phyloP scores from a whole-genome alignment of 164 flowering plant species.

The Litsea cubeba region DNA sequence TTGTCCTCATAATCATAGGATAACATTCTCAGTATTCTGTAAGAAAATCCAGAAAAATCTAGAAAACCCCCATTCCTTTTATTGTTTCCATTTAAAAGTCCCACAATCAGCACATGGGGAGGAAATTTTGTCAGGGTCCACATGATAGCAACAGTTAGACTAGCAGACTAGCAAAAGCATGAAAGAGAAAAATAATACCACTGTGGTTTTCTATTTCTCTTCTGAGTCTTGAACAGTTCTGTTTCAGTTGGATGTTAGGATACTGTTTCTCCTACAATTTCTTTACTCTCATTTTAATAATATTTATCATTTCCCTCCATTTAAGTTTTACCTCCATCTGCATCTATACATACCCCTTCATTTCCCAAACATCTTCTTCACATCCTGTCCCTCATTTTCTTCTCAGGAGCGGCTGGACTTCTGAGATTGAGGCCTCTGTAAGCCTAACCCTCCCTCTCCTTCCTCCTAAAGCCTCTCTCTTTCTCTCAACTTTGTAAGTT shows the following conservation, averaged over 20 bases:
- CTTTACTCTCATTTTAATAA: not conserved
- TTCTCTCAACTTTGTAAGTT: not conserved
- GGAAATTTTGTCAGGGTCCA: conserved; percentile 5
- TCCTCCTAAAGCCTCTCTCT: not conserved
- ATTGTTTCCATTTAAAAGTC: not conserved
- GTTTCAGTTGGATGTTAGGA: conserved; percentile 29
- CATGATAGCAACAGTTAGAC: not conserved
- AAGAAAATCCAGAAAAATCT: no score
- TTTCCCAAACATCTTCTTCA: conserved; percentile 18
- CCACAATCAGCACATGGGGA: not conserved
- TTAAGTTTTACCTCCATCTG: not conserved
- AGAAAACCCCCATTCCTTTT: not conserved
- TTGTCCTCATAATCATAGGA: not conserved
- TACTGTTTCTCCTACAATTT: conserved; percentile 6
- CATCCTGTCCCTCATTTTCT: conserved; percentile 1
- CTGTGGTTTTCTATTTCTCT: not conserved
- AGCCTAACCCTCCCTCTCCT: not conserved
- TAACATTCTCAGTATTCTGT: conserved; percentile 4
- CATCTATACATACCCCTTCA: conserved; percentile 21
- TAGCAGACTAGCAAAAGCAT: not conserved
- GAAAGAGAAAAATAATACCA: not conserved
- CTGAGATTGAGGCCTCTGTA: conserved; percentile 9
- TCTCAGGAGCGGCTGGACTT: not conserved
- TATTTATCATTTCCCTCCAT: not conserved
- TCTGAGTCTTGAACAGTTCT: conserved; percentile 1